Conservation (phyloP, 345 rosid species). For the Gossypium longicalyx region DNA sequence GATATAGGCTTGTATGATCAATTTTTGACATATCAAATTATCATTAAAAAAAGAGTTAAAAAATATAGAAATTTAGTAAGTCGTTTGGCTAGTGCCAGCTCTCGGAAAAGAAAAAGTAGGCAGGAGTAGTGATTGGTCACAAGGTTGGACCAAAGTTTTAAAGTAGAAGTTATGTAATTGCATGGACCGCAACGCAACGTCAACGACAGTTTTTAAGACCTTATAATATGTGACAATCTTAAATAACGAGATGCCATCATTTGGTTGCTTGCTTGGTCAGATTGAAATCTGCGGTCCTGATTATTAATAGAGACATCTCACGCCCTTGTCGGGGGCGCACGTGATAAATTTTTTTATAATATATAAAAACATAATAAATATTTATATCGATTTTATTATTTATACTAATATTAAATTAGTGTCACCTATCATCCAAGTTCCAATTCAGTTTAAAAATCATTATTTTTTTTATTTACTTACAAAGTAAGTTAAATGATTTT, state of each 20-base stretch:
- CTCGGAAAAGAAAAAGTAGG: background rate
- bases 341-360: no score
- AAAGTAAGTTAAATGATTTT: no score
- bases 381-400: no score
- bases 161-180: background rate
- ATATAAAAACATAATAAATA: no score
- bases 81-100: background rate
- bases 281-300: conserved; percentile 4
- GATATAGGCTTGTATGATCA: no score
- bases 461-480: no score
- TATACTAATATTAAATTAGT: no score
- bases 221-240: background rate
- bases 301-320: background rate
- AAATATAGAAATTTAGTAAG: no score
- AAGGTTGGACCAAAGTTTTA: background rate
- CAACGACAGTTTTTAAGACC: background rate
- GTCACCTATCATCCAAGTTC: no score
- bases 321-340: background rate
- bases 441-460: no score
- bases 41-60: no score
- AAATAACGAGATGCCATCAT: background rate
- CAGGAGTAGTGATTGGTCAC: background rate
- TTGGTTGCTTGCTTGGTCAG: background rate
- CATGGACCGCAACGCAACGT: background rate
- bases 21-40: no score